Base-by-base conservation (phyloP, 2,329 filamentous ascomycete genomes). In the Colletotrichum scovillei region DNA sequence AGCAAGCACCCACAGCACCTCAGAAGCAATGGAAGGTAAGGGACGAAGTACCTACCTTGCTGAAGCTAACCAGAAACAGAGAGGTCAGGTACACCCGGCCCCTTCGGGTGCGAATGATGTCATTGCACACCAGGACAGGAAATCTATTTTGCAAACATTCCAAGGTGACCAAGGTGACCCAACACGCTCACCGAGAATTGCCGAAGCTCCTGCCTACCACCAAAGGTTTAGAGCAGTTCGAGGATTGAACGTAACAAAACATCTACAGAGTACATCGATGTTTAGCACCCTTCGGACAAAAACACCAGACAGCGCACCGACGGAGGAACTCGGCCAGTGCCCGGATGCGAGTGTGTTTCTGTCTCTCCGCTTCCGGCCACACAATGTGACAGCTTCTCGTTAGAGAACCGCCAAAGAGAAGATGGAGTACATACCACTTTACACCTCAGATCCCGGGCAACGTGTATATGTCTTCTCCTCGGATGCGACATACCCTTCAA, bases 141-240 rank as follows among this genome's bases (percentile, higher is more conserved):
- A 49, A 57, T 16, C 32, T 56, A 32, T 42, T 53, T 69, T 26
- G n/a, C 60, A 59, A 65, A 52, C 28, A 28, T 22, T 65, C 38
- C 42, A 60, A 70, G 67, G 67, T 70, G 62, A 70, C 62, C 30
- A 12, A 70, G 67, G 67, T 70, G 62, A 70, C 62, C 24, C 8
- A 55, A 28, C 42, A 28, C 26, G 49, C 56, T 71, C 63, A 67
- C 68, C 68, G 38, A 60, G 14, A 58, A 26, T 5, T 24, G 42
- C 55, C 53, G 32, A 12, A 56, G 42, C 19, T 49, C 42, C 42
- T n/a, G 7, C 42, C 16, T 49, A 14, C 35, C 16, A n/a, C 16
- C 19, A 9, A 19, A 19, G 7, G 16, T n/a, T 2, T n/a, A n/a
- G 1, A 49, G 19, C 16, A 49, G 6, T 7, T 1, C 42, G 19